A percentile compares a stretch with the other conserved stretches of the same genome.
Evolutionary conservation across 2,329 filamentous ascomycete genomes (phyloP).

Genomic region (Trichoderma guizhouense): DNA sequence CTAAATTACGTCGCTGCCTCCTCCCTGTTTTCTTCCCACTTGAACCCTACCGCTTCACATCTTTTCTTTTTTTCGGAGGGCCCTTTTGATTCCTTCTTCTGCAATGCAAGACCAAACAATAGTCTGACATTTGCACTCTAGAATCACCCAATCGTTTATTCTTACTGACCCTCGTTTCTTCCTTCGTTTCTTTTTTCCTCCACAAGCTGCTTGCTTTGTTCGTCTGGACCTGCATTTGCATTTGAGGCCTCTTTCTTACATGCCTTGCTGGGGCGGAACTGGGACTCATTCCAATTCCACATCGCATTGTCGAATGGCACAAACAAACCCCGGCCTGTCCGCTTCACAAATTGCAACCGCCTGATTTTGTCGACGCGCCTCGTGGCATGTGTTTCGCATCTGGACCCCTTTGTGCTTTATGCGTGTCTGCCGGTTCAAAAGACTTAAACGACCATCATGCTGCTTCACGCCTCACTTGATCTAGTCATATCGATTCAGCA

Average conservation of each 20-base stretch:
- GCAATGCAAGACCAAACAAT: background rate
- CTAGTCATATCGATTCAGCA: slow-evolving; percentile 10
- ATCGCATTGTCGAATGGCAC: background rate
- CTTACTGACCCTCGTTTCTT: background rate
- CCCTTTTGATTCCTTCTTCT: slow-evolving; percentile 1
- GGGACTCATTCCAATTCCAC: slow-evolving; percentile 13
- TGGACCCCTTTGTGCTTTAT: slow-evolving; percentile 10
- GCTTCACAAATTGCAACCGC: background rate
- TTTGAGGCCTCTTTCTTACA: background rate
- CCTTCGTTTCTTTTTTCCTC: background rate
- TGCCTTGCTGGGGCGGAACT: slow-evolving; percentile 11
- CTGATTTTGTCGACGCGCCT: slow-evolving; percentile 9
- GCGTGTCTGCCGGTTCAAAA: slow-evolving; percentile 5
- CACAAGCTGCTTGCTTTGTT: background rate
- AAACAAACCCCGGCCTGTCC: background rate
- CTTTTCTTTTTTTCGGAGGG: background rate
- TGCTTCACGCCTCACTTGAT: slow-evolving; percentile 15
- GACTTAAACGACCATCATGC: slow-evolving; percentile 18
- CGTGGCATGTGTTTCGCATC: slow-evolving; percentile 18
- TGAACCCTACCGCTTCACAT: background rate
- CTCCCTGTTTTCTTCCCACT: background rate
- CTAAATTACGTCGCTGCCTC: slow-evolving; percentile 16
- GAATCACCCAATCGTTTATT: background rate
- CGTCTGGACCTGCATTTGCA: background rate
- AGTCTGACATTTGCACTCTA: background rate